Evolutionary conservation across 768 basidiomycete genomes (phyloP).

Genomic region (Rhodosporidiobolus sp.): DNA sequence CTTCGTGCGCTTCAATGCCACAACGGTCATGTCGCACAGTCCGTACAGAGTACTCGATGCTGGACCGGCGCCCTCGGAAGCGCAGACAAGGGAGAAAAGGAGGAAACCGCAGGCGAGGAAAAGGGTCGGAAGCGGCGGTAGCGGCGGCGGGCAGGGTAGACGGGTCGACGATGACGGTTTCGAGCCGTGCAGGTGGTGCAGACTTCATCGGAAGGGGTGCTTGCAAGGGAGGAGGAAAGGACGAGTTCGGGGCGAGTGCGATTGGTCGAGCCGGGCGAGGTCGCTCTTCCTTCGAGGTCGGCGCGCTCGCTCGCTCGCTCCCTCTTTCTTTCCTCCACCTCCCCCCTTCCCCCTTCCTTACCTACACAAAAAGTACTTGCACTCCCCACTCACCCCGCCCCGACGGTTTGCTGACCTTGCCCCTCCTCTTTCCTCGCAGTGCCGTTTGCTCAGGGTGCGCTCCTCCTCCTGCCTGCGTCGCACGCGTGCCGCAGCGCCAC

Average conservation of each 20-base stretch:
- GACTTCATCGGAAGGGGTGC: too few relatives aligned
- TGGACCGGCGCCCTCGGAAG: too few relatives aligned
- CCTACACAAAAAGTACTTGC: neutral
- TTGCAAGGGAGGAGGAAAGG: neutral
- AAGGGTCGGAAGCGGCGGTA: too few relatives aligned
- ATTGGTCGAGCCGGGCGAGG: too few relatives aligned
- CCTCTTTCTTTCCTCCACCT: neutral
- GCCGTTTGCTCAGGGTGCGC: constrained; percentile 26
- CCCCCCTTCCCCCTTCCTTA: neutral
- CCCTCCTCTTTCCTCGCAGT: constrained; percentile 6
- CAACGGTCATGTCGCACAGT: too few relatives aligned
- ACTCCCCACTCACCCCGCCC: neutral
- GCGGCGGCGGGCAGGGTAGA: too few relatives aligned
- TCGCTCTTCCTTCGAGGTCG: neutral
- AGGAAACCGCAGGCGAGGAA: too few relatives aligned
- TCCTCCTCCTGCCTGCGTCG: neutral
- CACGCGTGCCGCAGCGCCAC: neutral
- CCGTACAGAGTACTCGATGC: too few relatives aligned
- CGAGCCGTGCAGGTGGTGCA: too few relatives aligned
- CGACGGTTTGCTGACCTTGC: neutral
- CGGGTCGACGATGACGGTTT: too few relatives aligned
- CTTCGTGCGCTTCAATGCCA: too few relatives aligned
- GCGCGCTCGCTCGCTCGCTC: neutral
- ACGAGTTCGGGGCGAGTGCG: neutral
- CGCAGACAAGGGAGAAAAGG: too few relatives aligned